Evolutionary conservation across 129 eudicot genomes (phyloP).

Genomic region (Smallanthus sonchifolius): DNA sequence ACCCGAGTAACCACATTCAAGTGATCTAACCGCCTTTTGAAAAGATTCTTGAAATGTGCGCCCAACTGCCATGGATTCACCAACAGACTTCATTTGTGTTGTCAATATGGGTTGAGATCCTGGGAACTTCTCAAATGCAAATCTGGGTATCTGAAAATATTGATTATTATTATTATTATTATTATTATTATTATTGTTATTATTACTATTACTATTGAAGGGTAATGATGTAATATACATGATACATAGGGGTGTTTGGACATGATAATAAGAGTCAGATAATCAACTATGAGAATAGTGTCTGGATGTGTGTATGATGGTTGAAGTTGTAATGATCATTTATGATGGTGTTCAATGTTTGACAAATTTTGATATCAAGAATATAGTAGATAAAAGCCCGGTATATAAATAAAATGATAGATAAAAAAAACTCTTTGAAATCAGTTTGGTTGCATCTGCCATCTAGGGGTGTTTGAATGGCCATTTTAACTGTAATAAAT

Average conservation of each 20-base stretch:
- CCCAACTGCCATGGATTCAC: conserved; percentile 98
- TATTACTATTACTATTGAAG: neutral
- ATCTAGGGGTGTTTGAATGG: no score
- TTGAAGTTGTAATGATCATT: no score
- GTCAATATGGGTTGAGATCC: conserved; percentile 80
- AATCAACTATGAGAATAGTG: neutral
- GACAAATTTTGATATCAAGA: neutral
- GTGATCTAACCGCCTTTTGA: conserved; percentile 86
- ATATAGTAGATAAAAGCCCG: neutral
- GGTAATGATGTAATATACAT: neutral
- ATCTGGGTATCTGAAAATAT: conserved; percentile 74
- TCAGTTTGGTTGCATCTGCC: no score
- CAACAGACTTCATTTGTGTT: conserved; percentile 98
- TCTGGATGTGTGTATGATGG: neutral
- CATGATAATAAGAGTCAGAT: neutral
- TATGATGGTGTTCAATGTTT: neutral
- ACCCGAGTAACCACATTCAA: conserved; percentile 81
- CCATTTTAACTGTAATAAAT: neutral
- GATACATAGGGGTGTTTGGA: neutral
- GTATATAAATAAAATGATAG: neutral
- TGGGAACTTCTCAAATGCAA: conserved; percentile 96
- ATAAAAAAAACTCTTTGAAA: no score
- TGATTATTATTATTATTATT: neutral
- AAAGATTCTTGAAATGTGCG: conserved; percentile 98
- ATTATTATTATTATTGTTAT: neutral